Conservation (phyloP, 495 filamentous ascomycete genomes). For the Thozetella sp. region DNA sequence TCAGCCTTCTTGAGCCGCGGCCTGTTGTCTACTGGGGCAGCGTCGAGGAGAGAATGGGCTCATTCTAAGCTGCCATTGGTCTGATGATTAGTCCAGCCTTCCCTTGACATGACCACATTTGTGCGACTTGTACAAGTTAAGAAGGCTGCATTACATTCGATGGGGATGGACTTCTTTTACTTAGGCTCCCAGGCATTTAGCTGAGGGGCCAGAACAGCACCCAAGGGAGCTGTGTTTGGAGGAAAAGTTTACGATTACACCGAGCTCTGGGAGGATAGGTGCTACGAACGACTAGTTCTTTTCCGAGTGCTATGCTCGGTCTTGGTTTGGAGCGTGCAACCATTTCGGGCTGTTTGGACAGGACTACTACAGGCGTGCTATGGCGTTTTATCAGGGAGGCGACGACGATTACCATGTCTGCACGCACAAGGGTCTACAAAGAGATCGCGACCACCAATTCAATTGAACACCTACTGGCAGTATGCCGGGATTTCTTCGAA, state of each 20-base stretch:
- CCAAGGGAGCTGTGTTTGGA: not conserved
- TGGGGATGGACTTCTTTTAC: not conserved
- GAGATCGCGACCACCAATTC: not conserved
- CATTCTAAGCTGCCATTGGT: constrained; percentile 15
- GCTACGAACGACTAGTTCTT: not conserved
- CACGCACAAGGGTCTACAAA: not conserved
- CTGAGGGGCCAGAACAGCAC: not conserved
- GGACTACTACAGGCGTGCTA: not conserved
- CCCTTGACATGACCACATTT: too few species aligned
- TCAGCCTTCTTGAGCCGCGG: constrained; percentile 54
- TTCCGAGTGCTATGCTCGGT: not conserved
- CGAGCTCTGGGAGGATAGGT: constrained; percentile 3
- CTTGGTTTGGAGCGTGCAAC: not conserved
- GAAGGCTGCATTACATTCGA: not conserved
- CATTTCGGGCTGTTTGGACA: not conserved
- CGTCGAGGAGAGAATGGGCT: constrained; percentile 53
- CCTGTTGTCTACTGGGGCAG: constrained; percentile 57
- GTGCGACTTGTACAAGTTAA: too few species aligned
- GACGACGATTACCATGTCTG: not conserved
- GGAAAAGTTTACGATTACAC: not conserved
- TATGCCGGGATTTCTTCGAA: not conserved
- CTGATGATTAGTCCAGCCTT: not conserved
- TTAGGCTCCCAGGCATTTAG: not conserved
- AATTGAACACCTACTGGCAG: not conserved
- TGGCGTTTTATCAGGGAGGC: not conserved